Base-by-base conservation (phyloP, 768 basidiomycete genomes). In the Thelephora ganbajun region DNA sequence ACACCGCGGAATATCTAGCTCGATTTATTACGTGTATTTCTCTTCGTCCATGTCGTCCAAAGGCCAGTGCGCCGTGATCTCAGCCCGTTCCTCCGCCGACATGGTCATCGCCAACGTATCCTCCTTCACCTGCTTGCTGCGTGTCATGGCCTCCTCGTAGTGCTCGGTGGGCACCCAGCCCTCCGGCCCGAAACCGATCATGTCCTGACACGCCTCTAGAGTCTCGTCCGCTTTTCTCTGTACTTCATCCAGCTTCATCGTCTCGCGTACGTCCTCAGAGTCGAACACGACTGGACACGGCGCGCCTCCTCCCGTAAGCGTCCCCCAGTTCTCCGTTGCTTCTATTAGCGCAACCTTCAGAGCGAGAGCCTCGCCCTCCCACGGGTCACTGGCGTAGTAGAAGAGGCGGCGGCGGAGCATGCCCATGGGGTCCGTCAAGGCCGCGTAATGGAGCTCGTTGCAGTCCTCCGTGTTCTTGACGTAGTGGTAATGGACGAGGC, bases 231-330 rank as follows among this genome's bases (percentile, higher is more conserved):
- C 48, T n/a, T n/a, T n/a, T n/a, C n/a, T n/a, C n/a, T n/a, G n/a
- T n/a, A n/a, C n/a, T 47, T 35, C 9, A 18, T 47, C 14, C 51
- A 44, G 57, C 35, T 45, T 50, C 44, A 4, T 48, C 44, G 51
- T 56, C 50, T 51, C 43, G 46, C 39, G 47, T 41, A 58, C 18
- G 49, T 58, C 57, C 23, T 56, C 50, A 30, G 50, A 1, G 23
- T 58, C 56, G 44, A 59, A 59, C 39, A 11, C 49, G 51, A 59
- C 33, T 3, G 59, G 59, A 51, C 59, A 61, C 51, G 57, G 56
- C 47, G 46, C 43, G 30, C 39, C 53, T 39, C 16, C 50, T 19
- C 54, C 59, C 36, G 54, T 45, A 35, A 61, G 54, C 54, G 9
- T 30, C 46, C 50, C 50, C 59, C 59, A 61, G 6, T 34, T 48